Evolutionary conservation across 345 rosid genomes (phyloP).

Genomic region (Clarkia xantiana): DNA sequence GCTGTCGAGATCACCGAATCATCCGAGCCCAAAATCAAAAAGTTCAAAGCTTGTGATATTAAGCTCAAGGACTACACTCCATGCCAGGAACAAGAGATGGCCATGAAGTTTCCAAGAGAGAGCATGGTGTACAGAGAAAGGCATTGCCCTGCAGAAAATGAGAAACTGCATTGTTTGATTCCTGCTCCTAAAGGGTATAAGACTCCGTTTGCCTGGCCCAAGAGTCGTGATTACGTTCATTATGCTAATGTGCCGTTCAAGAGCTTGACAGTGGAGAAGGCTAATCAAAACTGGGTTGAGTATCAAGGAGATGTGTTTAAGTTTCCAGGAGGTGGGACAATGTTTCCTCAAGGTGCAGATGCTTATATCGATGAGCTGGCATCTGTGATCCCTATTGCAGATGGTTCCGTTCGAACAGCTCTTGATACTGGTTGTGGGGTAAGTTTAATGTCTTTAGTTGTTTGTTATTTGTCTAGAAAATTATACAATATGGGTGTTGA

Average conservation of each 20-base stretch:
- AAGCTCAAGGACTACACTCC: conserved; percentile 81
- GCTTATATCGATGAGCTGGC: conserved; percentile 86
- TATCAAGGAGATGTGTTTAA: conserved; percentile 79
- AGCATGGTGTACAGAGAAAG: conserved; percentile 90
- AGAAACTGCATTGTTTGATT: conserved; percentile 68
- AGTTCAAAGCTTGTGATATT: conserved; percentile 63
- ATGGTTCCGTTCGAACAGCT: conserved; percentile 86
- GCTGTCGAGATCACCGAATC: conserved; percentile 35
- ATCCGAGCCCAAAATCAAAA: conserved; percentile 35
- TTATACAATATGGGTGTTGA: neutral
- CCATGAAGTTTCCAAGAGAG: conserved; percentile 88
- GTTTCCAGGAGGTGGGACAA: conserved; percentile 98
- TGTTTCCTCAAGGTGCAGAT: conserved; percentile 99
- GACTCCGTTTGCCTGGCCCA: conserved; percentile 95
- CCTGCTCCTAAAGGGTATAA: conserved; percentile 90
- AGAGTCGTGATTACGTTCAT: conserved; percentile 78
- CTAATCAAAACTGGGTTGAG: conserved; percentile 88
- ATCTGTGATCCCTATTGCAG: conserved; percentile 70
- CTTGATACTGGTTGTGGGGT: conserved; percentile 98
- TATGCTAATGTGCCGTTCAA: conserved; percentile 91
- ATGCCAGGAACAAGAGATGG: conserved; percentile 87
- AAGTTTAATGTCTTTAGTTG: conserved; percentile 11
- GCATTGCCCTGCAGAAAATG: conserved; percentile 78
- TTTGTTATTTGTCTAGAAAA: too few species aligned
- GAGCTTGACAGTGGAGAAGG: conserved; percentile 78